Conservation (phyloP, 306 rosid species). For the Neltuma alba region DNA sequence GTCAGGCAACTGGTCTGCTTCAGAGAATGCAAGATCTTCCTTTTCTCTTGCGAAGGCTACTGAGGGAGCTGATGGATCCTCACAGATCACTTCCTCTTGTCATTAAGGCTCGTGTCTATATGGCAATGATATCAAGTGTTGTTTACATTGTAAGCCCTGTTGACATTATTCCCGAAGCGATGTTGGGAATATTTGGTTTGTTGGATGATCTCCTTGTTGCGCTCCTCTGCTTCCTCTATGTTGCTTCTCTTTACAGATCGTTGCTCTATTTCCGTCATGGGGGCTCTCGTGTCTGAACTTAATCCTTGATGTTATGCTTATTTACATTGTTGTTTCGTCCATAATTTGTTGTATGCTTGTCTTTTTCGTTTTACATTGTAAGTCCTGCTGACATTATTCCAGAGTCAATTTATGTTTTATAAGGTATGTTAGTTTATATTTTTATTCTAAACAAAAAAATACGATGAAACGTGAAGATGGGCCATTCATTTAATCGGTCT, state of each 20-base stretch:
- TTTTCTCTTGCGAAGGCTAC: conserved; percentile 70
- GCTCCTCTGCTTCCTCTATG: conserved; percentile 73
- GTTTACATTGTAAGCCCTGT: conserved; percentile 78
- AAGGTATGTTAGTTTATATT: no score
- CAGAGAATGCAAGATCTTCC: conserved; percentile 86
- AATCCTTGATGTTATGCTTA: not conserved
- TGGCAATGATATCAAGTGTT: conserved; percentile 57
- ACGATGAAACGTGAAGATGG: not conserved
- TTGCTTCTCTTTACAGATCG: conserved; percentile 79
- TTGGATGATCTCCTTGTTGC: conserved; percentile 74
- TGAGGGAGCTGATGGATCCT: conserved; percentile 71
- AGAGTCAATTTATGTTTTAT: no score
- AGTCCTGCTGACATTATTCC: no score
- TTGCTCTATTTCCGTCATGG: conserved; percentile 76
- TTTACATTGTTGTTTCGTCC: not conserved
- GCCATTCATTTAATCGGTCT: not conserved
- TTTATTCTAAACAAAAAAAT: no score
- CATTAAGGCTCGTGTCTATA: conserved; percentile 69
- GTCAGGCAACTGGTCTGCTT: conserved; percentile 42
- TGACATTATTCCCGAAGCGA: conserved; percentile 93
- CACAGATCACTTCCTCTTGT: conserved; percentile 83
- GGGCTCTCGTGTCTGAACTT: conserved; percentile 47
- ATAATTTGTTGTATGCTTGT: not conserved
- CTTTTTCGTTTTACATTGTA: no score
- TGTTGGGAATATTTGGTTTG: conserved; percentile 78